Percentiles rank a stretch among this genome's conserved stretches.
Conservation (phyloP, 2,329 filamentous ascomycete genomes). For the Diaporthe sp. region DNA sequence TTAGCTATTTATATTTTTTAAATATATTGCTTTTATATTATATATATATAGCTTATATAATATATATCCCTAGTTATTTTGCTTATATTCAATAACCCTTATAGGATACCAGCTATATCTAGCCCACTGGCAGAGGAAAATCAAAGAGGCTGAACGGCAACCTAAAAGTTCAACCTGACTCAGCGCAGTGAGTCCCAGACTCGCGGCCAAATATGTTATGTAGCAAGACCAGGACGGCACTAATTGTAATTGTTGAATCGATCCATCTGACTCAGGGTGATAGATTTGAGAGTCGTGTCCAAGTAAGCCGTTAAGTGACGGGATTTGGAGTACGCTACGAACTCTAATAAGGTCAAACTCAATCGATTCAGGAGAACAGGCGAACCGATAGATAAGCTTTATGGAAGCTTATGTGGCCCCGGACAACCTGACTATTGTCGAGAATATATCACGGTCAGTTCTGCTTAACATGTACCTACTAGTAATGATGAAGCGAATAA, state of each 20-base stretch:
- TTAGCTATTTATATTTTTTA: too few species aligned
- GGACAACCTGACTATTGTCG: neutral
- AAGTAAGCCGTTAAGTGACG: neutral
- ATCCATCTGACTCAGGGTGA: neutral
- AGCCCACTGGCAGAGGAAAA: neutral
- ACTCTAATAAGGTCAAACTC: neutral
- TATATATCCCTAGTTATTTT: too few species aligned
- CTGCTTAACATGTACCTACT: neutral
- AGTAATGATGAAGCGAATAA: constrained; percentile 15
- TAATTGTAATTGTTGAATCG: neutral
- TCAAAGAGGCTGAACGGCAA: neutral
- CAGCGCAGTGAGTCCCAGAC: neutral
- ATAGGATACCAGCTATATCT: too few species aligned
- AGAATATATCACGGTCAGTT: neutral
- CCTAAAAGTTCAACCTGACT: neutral
- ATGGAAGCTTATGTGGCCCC: neutral
- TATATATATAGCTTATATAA: too few species aligned
- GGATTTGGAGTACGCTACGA: neutral
- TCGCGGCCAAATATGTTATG: neutral
- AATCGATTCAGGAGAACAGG: constrained; percentile 13
- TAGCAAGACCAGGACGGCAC: neutral
- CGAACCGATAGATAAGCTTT: constrained; percentile 8
- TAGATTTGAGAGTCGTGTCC: constrained; percentile 1
- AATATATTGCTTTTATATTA: too few species aligned
- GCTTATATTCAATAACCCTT: too few species aligned